A percentile compares a stretch with the other conserved stretches of the same genome.
phyloP scores from a whole-genome alignment of 345 rosid species.

The Mangifera indica region DNA sequence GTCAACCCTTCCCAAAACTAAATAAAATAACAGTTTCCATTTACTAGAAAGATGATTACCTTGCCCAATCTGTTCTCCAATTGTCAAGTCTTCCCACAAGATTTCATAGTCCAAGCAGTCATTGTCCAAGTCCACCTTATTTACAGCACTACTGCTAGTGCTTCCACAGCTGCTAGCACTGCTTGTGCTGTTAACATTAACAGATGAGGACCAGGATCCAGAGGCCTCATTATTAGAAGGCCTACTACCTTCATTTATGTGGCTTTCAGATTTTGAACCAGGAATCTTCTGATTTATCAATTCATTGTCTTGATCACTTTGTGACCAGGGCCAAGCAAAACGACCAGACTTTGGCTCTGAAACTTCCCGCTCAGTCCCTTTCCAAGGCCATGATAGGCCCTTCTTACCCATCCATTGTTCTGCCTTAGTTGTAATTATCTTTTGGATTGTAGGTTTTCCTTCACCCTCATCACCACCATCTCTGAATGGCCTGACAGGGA shows the following conservation, averaged over 20 bases:
- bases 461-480: slow-evolving; percentile 75
- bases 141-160: slow-evolving; percentile 68
- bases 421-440: slow-evolving; percentile 70
- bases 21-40: neutral
- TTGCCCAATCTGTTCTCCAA: slow-evolving; percentile 92
- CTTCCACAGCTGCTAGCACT: slow-evolving; percentile 94
- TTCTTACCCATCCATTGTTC: slow-evolving; percentile 88
- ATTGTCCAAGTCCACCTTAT: slow-evolving; percentile 69
- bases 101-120: slow-evolving; percentile 88
- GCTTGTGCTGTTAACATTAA: slow-evolving; percentile 80
- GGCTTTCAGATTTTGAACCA: slow-evolving; percentile 48
- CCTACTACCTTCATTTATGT: slow-evolving; percentile 44
- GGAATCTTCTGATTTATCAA: slow-evolving; percentile 37
- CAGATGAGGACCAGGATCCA: slow-evolving; percentile 75
- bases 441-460: slow-evolving; percentile 67
- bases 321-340: slow-evolving; percentile 60
- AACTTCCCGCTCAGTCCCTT: slow-evolving; percentile 72
- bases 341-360: slow-evolving; percentile 49
- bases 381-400: slow-evolving; percentile 96
- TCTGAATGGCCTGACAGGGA: slow-evolving; percentile 40
- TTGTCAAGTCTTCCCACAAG: slow-evolving; percentile 84
- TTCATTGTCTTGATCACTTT: slow-evolving; percentile 60
- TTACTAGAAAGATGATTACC: slow-evolving; percentile 43
- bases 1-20: neutral
- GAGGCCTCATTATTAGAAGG: slow-evolving; percentile 62